Evolutionary conservation across 345 rosid genomes (phyloP).

Genomic region (Carallia brachiata): DNA sequence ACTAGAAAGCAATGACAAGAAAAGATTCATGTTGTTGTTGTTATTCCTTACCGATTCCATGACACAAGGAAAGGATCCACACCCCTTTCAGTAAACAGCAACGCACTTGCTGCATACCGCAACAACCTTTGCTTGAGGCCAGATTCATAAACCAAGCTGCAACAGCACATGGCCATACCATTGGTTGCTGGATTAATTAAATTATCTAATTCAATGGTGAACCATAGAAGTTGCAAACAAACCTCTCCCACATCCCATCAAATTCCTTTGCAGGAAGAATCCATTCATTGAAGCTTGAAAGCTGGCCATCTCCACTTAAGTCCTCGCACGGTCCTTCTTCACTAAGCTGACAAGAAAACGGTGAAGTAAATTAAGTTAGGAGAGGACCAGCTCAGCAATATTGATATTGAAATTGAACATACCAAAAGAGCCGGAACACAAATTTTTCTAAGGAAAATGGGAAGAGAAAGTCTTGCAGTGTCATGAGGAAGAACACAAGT

Average conservation of each 20-base stretch:
- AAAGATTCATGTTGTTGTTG: too few relatives aligned
- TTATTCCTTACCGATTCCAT: slow-evolving; percentile 76
- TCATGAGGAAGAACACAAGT: too few relatives aligned
- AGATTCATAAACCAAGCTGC: slow-evolving; percentile 88
- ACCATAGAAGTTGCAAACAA: slow-evolving; percentile 18
- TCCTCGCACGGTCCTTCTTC: slow-evolving; percentile 99
- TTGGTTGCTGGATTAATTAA: not conserved
- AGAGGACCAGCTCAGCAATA: slow-evolving; percentile 2
- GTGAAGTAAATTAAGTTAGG: slow-evolving; percentile 9
- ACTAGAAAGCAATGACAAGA: too few relatives aligned
- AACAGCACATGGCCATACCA: slow-evolving; percentile 22
- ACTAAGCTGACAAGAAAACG: slow-evolving; percentile 54
- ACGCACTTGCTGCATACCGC: slow-evolving; percentile 87
- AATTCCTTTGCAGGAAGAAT: slow-evolving; percentile 94
- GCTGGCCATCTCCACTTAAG: slow-evolving; percentile 67
- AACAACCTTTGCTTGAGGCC: slow-evolving; percentile 89
- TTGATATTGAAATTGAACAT: not conserved
- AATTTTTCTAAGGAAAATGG: too few relatives aligned
- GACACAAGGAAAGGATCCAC: slow-evolving; percentile 85
- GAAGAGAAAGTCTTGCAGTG: too few relatives aligned
- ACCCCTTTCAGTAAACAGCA: slow-evolving; percentile 87
- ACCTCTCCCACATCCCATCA: slow-evolving; percentile 99
- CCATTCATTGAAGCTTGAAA: slow-evolving; percentile 94
- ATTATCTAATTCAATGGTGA: slow-evolving; percentile 4
- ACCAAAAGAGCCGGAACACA: too few relatives aligned